phyloP scores from a whole-genome alignment of 192 early-diverging fungal species.

The Coemansia sp. region DNA sequence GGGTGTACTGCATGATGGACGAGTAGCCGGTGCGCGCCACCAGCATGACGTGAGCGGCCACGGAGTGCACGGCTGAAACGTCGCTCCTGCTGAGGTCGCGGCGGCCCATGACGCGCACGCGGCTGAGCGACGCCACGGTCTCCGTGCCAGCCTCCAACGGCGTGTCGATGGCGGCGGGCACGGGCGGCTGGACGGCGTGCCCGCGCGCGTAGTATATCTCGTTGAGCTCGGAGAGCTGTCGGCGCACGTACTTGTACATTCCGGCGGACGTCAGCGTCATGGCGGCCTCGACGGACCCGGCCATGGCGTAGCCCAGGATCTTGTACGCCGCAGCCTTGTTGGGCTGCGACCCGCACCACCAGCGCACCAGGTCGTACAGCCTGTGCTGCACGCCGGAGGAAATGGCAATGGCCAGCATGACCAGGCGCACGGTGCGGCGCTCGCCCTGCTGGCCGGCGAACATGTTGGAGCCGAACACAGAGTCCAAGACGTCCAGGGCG shows the following conservation, averaged over 20 bases:
- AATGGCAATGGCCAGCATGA: slow-evolving; percentile 29
- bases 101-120: background rate
- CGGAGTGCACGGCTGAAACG: slow-evolving; percentile 27
- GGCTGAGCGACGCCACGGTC: background rate
- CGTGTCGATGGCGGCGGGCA: background rate
- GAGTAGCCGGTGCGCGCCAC: slow-evolving; percentile 10
- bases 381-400: slow-evolving; percentile 7
- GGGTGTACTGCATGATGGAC: slow-evolving; percentile 33
- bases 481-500: slow-evolving; percentile 35
- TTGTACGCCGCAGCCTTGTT: slow-evolving; percentile 23
- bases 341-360: slow-evolving; percentile 43
- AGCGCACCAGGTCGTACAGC: slow-evolving; percentile 33
- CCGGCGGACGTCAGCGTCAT: slow-evolving; percentile 25
- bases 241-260: slow-evolving; percentile 46
- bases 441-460: slow-evolving; percentile 10
- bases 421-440: slow-evolving; percentile 17
- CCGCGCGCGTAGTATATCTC: slow-evolving; percentile 16
- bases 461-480: slow-evolving; percentile 35
- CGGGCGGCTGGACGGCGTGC: background rate
- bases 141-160: background rate
- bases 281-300: slow-evolving; percentile 12
- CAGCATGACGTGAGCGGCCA: slow-evolving; percentile 36
- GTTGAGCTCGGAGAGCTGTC: slow-evolving; percentile 33
- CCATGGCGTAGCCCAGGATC: slow-evolving; percentile 30
- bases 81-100: slow-evolving; percentile 17